Percentiles rank a stretch among this genome's conserved stretches.
Conservation (phyloP, 352 stramenopile genomes). For the Pythium guiyangense region DNA sequence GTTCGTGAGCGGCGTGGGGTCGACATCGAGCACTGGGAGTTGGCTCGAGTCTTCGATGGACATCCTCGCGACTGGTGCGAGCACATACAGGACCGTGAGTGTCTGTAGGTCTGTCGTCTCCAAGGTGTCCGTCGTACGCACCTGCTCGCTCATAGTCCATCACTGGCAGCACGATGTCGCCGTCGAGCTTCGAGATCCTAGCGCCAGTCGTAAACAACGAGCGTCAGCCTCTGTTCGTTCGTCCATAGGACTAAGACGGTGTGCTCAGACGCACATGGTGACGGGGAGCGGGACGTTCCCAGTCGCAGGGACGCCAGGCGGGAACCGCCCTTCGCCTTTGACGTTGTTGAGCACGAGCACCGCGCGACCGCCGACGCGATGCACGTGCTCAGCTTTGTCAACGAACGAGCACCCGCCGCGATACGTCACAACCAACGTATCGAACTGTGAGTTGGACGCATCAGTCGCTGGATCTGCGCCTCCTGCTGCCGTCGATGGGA, state of each 20-base stretch:
- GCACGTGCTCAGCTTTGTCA: conserved; percentile 48
- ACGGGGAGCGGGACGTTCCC: conserved; percentile 40
- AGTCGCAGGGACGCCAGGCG: conserved; percentile 19
- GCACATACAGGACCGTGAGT: background rate
- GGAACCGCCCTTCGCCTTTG: conserved; percentile 54
- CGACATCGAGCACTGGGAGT: conserved; percentile 16
- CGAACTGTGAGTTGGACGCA: background rate
- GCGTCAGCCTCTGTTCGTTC: background rate
- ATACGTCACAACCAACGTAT: conserved; percentile 36
- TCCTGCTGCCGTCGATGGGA: background rate
- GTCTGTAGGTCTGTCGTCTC: background rate
- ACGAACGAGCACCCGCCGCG: conserved; percentile 58
- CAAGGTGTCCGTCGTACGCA: conserved; percentile 6
- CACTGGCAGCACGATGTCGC: conserved; percentile 55
- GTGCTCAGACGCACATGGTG: conserved; percentile 34
- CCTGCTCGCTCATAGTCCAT: conserved; percentile 43
- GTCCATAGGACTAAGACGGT: background rate
- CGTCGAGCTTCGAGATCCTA: conserved; percentile 62
- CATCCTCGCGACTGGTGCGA: conserved; percentile 8
- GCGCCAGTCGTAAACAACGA: background rate
- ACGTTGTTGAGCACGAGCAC: conserved; percentile 68
- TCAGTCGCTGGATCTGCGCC: background rate
- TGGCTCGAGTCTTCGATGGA: conserved; percentile 18
- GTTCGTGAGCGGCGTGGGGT: conserved; percentile 37
- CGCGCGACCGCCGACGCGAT: conserved; percentile 23